Evolutionary conservation across 495 filamentous ascomycete genomes (phyloP).

Genomic region (Pseudoneurospora amorphoporcata): DNA sequence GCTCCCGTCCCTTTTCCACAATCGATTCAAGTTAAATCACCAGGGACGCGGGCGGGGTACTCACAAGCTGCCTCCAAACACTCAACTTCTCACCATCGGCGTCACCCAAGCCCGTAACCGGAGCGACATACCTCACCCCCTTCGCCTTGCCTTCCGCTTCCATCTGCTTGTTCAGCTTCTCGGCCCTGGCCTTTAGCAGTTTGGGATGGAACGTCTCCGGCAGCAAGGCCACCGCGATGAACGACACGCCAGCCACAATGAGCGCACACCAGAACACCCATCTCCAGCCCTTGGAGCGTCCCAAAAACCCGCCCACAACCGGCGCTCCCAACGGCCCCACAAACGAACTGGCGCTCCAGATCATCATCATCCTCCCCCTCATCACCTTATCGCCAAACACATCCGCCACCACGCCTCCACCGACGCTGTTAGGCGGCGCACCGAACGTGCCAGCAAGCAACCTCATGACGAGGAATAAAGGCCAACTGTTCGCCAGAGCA

Average conservation of each 20-base stretch:
- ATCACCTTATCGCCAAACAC: conserved; percentile 37
- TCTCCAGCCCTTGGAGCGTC: conserved; percentile 29
- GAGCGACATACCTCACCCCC: conserved; percentile 7
- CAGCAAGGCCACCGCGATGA: conserved; percentile 16
- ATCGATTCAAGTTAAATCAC: not conserved
- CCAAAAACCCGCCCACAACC: conserved; percentile 34
- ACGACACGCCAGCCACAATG: conserved; percentile 32
- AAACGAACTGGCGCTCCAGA: conserved; percentile 17
- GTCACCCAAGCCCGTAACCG: not conserved
- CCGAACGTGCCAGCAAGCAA: conserved; percentile 54
- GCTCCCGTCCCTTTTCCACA: not conserved
- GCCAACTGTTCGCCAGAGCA: conserved; percentile 50
- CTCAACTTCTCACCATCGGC: conserved; percentile 9
- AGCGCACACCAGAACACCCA: conserved; percentile 46
- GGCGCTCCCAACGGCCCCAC: conserved; percentile 38
- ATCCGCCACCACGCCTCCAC: conserved; percentile 75
- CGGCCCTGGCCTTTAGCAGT: conserved; percentile 36
- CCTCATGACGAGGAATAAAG: conserved; percentile 17
- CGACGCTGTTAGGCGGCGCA: conserved; percentile 67
- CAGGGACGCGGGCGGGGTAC: not conserved
- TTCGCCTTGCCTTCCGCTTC: not conserved
- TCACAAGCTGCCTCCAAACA: conserved; percentile 14
- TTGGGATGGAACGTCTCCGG: conserved; percentile 44
- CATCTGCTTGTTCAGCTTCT: conserved; percentile 33
- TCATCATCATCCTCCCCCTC: conserved; percentile 22